Base-by-base conservation (phyloP, 495 filamentous ascomycete species). In the Durotheca rogersii region DNA sequence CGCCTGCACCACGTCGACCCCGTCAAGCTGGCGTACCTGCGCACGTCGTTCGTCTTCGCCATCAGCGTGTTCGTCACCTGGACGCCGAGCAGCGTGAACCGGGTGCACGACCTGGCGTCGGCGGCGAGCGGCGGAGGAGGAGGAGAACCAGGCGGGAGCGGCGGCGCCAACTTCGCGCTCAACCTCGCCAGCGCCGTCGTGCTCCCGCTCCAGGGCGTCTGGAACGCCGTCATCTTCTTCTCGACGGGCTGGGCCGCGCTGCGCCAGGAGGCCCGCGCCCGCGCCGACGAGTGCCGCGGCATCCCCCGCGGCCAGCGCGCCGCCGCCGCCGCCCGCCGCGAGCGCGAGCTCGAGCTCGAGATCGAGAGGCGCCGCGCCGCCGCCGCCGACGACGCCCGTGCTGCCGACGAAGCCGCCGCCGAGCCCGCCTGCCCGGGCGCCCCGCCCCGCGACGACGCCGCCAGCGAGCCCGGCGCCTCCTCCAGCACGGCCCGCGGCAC, bases 141-240 rank as follows among this genome's bases (percentile, higher is more conserved):
- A n/a, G n/a, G n/a, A n/a, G n/a, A n/a, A n/a, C n/a, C n/a, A n/a
- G n/a, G n/a, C n/a, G n/a, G n/a, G n/a, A n/a, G n/a, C n/a, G n/a
- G n/a, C n/a, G n/a, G n/a, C 2, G 71, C 79, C 23, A 79, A 72
- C 51, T 95, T 86, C 60, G 73, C 68, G 3, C 76, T 94, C 14
- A 87, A 89, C 58, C 78, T 88, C 27, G 76, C 78, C 2, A 82
- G 84, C 9, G 81, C 84, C 1, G 71, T 90, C 23, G 87, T 94
- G 0, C 71, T 94, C n/a, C 89, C 89, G 0, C 67, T 90, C 0
- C 89, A 94, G 61, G 89, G 89, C 7, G 83, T 92, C 43, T 91
- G 88, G 85, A 95, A 93, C 58, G 80, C 83, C 16, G 67, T 90
- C 15, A 88, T 94, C 35, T 94, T 90, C 65, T 72, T 84, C 33